phyloP scores from a whole-genome alignment of 305 asterid species.

The Fraxinus sp. region DNA sequence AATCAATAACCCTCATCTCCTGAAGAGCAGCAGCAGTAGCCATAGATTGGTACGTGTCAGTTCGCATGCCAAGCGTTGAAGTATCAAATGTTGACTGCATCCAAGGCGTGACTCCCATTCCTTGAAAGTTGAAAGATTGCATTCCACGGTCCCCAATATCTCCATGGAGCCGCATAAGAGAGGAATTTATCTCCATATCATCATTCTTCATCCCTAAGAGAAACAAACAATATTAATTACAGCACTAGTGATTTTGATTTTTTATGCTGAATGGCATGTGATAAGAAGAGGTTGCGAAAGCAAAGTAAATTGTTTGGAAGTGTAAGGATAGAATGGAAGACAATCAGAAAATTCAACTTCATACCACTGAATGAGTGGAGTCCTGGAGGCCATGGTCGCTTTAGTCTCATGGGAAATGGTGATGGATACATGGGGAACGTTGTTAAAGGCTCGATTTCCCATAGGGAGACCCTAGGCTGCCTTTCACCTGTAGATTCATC shows the following conservation, averaged over 20 bases:
- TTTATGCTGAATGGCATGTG: background rate
- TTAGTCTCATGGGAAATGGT: slow-evolving; percentile 53
- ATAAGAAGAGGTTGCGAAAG: background rate
- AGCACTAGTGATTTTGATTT: background rate
- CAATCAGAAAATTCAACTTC: background rate
- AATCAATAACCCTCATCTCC: slow-evolving; percentile 50
- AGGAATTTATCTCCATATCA: slow-evolving; percentile 58
- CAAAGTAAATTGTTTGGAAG: background rate
- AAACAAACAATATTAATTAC: background rate
- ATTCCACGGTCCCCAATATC: slow-evolving; percentile 45
- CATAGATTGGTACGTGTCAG: slow-evolving; percentile 70
- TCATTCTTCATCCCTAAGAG: slow-evolving; percentile 56
- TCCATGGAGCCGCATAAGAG: slow-evolving; percentile 56
- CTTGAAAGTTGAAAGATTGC: slow-evolving; percentile 52
- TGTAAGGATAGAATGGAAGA: background rate
- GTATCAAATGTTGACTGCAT: slow-evolving; percentile 54
- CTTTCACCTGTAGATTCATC: slow-evolving; percentile 73
- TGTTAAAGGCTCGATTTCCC: slow-evolving; percentile 79
- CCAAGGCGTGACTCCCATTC: slow-evolving; percentile 56
- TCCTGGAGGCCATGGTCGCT: slow-evolving; percentile 67
- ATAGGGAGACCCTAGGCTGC: slow-evolving; percentile 70
- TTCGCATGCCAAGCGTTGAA: slow-evolving; percentile 56
- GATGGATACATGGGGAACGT: slow-evolving; percentile 72
- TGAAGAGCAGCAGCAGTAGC: slow-evolving; percentile 65
- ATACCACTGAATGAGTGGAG: slow-evolving; percentile 56